Conservation (phyloP, 768 basidiomycete genomes). For the Podaxis sp. region DNA sequence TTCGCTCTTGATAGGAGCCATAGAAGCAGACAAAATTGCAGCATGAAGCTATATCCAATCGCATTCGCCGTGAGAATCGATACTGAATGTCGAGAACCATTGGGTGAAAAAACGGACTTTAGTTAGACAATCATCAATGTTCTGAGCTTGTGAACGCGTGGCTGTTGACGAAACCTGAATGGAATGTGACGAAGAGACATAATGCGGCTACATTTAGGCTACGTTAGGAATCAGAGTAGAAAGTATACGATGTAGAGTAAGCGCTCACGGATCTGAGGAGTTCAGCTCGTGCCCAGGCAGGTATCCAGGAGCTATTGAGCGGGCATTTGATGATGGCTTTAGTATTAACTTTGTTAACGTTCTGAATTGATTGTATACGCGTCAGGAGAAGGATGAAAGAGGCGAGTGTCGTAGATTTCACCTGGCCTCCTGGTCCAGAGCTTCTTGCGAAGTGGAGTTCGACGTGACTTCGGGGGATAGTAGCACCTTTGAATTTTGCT, state of each 20-base stretch:
- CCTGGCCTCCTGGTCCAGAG: conserved; percentile 85
- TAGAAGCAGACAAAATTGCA: conserved; percentile 44
- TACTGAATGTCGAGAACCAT: background rate
- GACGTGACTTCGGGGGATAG: conserved; percentile 49
- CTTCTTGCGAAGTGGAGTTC: conserved; percentile 71
- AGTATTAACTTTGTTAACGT: conserved; percentile 88
- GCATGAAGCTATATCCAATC: conserved; percentile 43
- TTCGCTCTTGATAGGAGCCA: conserved; percentile 42
- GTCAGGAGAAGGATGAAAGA: background rate
- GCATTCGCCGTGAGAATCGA: background rate
- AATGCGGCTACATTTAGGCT: conserved; percentile 47
- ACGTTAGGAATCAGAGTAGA: background rate
- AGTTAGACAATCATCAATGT: conserved; percentile 64
- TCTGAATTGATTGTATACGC: conserved; percentile 33
- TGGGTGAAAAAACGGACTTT: conserved; percentile 42
- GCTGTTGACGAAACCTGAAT: conserved; percentile 66
- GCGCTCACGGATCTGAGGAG: conserved; percentile 46
- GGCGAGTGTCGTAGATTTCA: conserved; percentile 21
- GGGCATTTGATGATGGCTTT: conserved; percentile 66
- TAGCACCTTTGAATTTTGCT: conserved; percentile 35
- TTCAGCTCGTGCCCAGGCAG: conserved; percentile 52
- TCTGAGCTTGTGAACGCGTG: conserved; percentile 75
- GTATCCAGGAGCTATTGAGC: conserved; percentile 61
- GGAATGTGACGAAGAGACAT: conserved; percentile 62
- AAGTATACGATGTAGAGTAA: background rate